Evolutionary conservation across 2,329 filamentous ascomycete species (phyloP), one percentile per base, ranked within the genome.

Genomic region (Dothiorella sarmentorum): DNA sequence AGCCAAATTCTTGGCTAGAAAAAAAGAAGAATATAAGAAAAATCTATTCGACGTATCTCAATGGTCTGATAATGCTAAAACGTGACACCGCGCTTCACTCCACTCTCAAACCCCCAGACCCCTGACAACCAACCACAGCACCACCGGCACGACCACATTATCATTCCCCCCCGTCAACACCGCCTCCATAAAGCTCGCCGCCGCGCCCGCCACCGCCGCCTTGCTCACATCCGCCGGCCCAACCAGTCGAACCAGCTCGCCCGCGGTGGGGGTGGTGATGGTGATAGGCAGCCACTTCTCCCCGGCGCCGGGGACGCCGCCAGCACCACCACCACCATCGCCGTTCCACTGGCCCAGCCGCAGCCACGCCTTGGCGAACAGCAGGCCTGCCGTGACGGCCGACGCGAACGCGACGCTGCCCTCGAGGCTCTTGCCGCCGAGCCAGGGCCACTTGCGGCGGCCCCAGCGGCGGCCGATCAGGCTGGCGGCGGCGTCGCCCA

Each of bases 131-230:
- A 92, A 83, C 94, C 94, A 99, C 61, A 99, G 76, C 52, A 96
- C 86, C 59, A 99, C 85, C 3, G 94, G 94, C 63, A 97, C 93
- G 63, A 97, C 87, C 17, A 99, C 94, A 78, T 99, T 99, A 79
- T 99, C 94, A 73, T 99, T 99, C 27, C 93, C 94, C 2, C 94
- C 94, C 13, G 94, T 97, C 63, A 99, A 77, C 45, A 97, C 93
- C 24, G 94, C 92, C 77, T 99, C 94, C 55, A 94, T 96, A 65
- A 97, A 80, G 73, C 92, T 97, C 26, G 92, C 90, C 60, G 91
- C 84, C 40, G 82, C 81, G 6, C 89, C 91, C 63, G 91, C 95
- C 47, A 89, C 69, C 4, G 80, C 77, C 10, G 88, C 85, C 69
- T 93, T 94, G 17, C 64, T 65, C 24, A 52, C 42, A 22, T 57